Evolutionary conservation across 306 rosid genomes (phyloP), one percentile per base, ranked within the genome.

Genomic region (Sechiopsis laciniata): DNA sequence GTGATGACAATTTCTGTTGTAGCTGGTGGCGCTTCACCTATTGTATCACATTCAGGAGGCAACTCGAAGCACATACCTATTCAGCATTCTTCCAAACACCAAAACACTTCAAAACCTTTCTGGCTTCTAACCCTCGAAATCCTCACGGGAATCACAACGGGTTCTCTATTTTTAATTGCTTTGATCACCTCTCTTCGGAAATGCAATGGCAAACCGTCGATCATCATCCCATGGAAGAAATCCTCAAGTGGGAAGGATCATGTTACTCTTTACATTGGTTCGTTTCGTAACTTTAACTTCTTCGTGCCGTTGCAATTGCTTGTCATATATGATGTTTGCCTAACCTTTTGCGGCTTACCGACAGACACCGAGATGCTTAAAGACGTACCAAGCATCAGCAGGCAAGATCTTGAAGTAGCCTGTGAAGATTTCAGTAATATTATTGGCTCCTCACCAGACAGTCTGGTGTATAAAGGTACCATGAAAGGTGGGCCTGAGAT

Each of bases 361-460:
- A 78, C 89, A 95, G 99, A 91, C 83, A 85, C 90, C 0, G 96
- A 84, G 74, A 64, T 91, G 84, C 75, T 95, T 83, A 95, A 91
- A 83, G 93, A 89, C 26, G 91, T 95, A 55, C 88, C 75, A 74
- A 85, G 84, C 75, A 88, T 80, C 79, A 82, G 85, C 82, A 91
- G 99, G 85, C 93, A 85, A 80, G 99, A 91, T 74, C 96, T 95
- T 73, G 99, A 95, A 89, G 89, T 88, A 76, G 99, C 97, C 29
- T 95, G 97, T 72, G 99, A 95, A 87, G 99, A 95, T 81, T 95
- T 95, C 79, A 95, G 99, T 84, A 95, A 95, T 81, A 95, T 91
- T 58, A 95, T 95, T 74, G 99, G 99, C 53, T 91, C 99, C 82
- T 95, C 99, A 15, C 96, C 96, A 4, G 99, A 91, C 80, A 95